These are phyloP conservation scores for Musa acuminata DNA, from an alignment of 176 grass and related monocot genomes.

Conservation along the genomic window DNA sequence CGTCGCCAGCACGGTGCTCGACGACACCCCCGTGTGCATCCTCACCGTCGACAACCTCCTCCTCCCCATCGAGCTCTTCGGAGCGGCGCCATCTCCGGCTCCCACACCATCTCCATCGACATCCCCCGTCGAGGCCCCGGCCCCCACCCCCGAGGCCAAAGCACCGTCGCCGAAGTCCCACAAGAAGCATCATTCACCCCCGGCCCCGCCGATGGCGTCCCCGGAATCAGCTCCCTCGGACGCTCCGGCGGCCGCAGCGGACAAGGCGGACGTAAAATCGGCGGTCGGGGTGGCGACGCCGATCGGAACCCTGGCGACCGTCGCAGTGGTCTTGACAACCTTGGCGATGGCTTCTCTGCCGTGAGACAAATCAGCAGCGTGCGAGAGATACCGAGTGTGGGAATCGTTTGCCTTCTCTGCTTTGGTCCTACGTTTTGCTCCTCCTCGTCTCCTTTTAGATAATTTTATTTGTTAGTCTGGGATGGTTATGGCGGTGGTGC, in stretches of 20 bases:
- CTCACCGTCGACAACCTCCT: constrained; percentile 74
- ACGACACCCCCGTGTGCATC: constrained; percentile 57
- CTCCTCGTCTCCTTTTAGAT: not conserved
- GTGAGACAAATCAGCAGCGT: not conserved
- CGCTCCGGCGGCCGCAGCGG: constrained; percentile 32
- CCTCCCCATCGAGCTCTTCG: constrained; percentile 59
- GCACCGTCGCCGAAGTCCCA: constrained; percentile 17
- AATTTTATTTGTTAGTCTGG: constrained; percentile 1
- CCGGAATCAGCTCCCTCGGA: constrained; percentile 49
- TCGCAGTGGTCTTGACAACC: constrained; percentile 15
- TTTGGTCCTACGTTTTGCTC: not conserved
- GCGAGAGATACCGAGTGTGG: too few relatives aligned
- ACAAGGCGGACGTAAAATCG: constrained; percentile 23
- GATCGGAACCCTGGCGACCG: constrained; percentile 3
- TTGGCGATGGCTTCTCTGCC: constrained; percentile 1
- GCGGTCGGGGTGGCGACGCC: constrained; percentile 1
- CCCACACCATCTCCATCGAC: constrained; percentile 32
- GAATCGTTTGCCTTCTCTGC: not conserved
- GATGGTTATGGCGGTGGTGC: not conserved
- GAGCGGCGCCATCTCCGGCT: constrained; percentile 38
- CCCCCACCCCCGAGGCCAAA: constrained; percentile 33
- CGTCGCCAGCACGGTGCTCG: constrained; percentile 71
- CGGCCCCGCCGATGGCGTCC: constrained; percentile 43
- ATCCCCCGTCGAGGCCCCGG: constrained; percentile 16
- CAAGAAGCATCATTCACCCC: constrained; percentile 35